Percentiles rank a stretch among this genome's conserved stretches.
These are phyloP conservation scores for Reticulascus tulasneorum DNA, from an alignment of 2,329 filamentous ascomycete genomes.

Conservation along the genomic window DNA sequence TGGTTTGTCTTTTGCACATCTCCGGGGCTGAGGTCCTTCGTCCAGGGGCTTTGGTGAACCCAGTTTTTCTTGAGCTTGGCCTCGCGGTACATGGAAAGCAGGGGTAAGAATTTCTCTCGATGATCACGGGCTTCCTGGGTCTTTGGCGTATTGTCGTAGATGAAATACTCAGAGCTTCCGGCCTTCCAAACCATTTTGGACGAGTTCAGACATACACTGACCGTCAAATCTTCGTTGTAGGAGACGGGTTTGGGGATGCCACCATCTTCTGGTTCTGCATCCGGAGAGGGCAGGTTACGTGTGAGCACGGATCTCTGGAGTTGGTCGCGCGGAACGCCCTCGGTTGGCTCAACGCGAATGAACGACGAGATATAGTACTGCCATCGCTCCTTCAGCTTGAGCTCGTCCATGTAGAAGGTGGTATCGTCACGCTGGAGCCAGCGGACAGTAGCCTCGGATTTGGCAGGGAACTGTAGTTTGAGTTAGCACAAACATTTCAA, in stretches of 20 bases:
- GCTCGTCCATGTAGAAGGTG: slow-evolving; percentile 84
- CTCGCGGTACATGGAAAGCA: too few species aligned
- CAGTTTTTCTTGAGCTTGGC: slow-evolving; percentile 73
- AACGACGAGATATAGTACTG: slow-evolving; percentile 94
- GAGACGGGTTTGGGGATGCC: slow-evolving; percentile 57
- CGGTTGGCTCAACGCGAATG: slow-evolving; percentile 82
- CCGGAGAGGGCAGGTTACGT: slow-evolving; percentile 63
- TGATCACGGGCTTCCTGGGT: slow-evolving; percentile 59
- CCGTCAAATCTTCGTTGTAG: slow-evolving; percentile 63
- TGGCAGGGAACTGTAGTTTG: slow-evolving; percentile 57
- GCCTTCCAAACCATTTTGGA: slow-evolving; percentile 77
- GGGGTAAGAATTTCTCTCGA: slow-evolving; percentile 46
- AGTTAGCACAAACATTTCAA: slow-evolving; percentile 24
- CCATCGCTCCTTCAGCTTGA: slow-evolving; percentile 81
- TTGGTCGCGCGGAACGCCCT: slow-evolving; percentile 64
- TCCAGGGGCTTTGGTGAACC: slow-evolving; percentile 75
- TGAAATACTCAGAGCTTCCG: slow-evolving; percentile 64
- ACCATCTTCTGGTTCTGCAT: slow-evolving; percentile 61
- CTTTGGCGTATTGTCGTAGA: slow-evolving; percentile 67
- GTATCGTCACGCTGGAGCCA: slow-evolving; percentile 65
- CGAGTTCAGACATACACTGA: slow-evolving; percentile 72
- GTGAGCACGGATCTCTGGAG: slow-evolving; percentile 67
- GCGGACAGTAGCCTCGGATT: slow-evolving; percentile 67
- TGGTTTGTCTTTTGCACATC: slow-evolving; percentile 72
- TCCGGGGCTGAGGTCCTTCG: slow-evolving; percentile 75